Base-by-base conservation (phyloP, 306 rosid genomes). In the Cicer yamashitae region DNA sequence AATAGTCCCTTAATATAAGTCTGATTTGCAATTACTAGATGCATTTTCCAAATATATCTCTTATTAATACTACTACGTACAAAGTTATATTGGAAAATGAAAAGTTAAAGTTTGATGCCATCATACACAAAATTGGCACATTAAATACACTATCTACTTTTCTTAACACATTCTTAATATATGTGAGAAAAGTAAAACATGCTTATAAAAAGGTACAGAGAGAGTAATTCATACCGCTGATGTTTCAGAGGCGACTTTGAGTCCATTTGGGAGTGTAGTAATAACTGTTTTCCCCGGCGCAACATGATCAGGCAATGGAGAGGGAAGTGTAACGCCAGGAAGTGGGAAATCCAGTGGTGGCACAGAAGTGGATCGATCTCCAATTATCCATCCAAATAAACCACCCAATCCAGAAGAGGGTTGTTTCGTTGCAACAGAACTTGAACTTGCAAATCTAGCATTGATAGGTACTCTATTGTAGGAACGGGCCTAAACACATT, bases 221-320 rank as follows among this genome's bases (percentile, higher is more conserved):
- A 3, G 34, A 30, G 34, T 30, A 86, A 47, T 82, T 37, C 87
- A 57, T 84, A 91, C 98, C 82, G 48, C 74, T 6, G 97, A 88
- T 47, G 88, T 67, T 76, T 90, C 90, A 57, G 99, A 92, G 38
- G 93, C 99, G 14, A 94, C 84, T 76, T 82, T 94, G 71, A 89
- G 85, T 76, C 99, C 96, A 77, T 92, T 94, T 1, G 93, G 87
- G 71, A 94, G 93, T 17, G 96, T 83, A 15, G 96, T 87, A 51
- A 90, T 83, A 78, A 80, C 84, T 14, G 96, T 87, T 82, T 87
- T 87, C 61, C 76, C 84, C 2, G 92, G 92, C 20, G 78, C 89
- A 46, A 89, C 90, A 76, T 84, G 71, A 84, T 94, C 98, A 11
- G 98, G 96, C 89, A 94, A 86, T 6, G 94, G 66, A 74, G 96